Conservation (phyloP, 1,284 basidiomycete genomes). For the Takashimella koratensis region DNA sequence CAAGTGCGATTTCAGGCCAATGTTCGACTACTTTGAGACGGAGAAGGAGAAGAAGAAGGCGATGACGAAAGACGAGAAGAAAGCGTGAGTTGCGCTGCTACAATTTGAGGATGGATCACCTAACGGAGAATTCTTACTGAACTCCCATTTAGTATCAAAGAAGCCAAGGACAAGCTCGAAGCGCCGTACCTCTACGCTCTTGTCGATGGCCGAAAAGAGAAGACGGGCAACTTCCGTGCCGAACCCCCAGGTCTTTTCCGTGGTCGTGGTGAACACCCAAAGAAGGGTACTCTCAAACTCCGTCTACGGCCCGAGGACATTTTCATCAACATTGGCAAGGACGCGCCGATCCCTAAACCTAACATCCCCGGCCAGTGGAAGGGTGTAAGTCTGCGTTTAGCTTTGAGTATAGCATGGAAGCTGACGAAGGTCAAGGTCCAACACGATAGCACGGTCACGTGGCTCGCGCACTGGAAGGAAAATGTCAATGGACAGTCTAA, state of each 20-base stretch:
- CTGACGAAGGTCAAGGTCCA: constrained; percentile 54
- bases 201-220: constrained; percentile 94
- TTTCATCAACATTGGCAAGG: constrained; percentile 83
- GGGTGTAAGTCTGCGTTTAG: constrained; percentile 29
- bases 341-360: constrained; percentile 68
- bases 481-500: constrained; percentile 89
- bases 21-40: constrained; percentile 87
- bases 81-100: constrained; percentile 52
- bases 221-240: constrained; percentile 95
- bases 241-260: constrained; percentile 97
- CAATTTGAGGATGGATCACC: neutral
- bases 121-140: too few species aligned
- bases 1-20: constrained; percentile 89
- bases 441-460: constrained; percentile 92
- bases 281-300: constrained; percentile 91
- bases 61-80: constrained; percentile 81
- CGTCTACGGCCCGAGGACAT: constrained; percentile 91
- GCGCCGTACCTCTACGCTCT: constrained; percentile 78
- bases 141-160: constrained; percentile 64
- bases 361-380: constrained; percentile 88
- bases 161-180: constrained; percentile 77
- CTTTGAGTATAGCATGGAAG: too few species aligned
- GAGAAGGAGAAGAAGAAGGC: constrained; percentile 92
- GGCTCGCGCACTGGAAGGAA: constrained; percentile 97
- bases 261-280: constrained; percentile 97